phyloP scores from a whole-genome alignment of 2,329 filamentous ascomycete genomes.

The Fusarium virguliforme region DNA sequence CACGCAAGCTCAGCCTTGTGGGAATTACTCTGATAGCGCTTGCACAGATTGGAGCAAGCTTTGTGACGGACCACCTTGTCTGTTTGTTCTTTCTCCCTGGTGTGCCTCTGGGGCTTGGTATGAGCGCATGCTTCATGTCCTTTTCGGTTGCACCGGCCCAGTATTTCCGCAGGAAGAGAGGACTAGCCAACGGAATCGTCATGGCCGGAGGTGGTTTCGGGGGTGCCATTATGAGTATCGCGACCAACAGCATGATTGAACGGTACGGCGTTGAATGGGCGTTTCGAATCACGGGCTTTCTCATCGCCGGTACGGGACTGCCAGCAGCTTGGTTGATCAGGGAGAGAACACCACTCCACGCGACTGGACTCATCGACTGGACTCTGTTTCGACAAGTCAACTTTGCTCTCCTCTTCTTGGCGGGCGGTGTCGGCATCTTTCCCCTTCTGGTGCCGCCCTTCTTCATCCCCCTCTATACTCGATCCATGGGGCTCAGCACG shows the following conservation, averaged over 20 bases:
- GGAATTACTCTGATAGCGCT: slow-evolving; percentile 25
- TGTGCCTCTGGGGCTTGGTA: slow-evolving; percentile 49
- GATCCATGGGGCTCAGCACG: slow-evolving; percentile 69
- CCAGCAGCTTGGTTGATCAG: slow-evolving; percentile 70
- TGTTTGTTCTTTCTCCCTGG: slow-evolving; percentile 52
- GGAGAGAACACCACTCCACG: slow-evolving; percentile 56
- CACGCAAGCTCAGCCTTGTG: slow-evolving; percentile 25
- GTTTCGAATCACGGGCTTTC: slow-evolving; percentile 68
- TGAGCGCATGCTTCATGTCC: slow-evolving; percentile 52
- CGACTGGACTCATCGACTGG: slow-evolving; percentile 65
- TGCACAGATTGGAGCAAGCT: slow-evolving; percentile 34
- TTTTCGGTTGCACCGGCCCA: slow-evolving; percentile 58
- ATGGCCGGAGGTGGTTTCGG: slow-evolving; percentile 71
- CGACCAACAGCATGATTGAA: slow-evolving; percentile 64
- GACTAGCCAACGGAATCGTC: slow-evolving; percentile 70
- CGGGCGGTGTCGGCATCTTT: slow-evolving; percentile 71
- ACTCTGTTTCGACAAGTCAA: slow-evolving; percentile 67
- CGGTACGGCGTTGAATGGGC: slow-evolving; percentile 66
- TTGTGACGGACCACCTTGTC: slow-evolving; percentile 45
- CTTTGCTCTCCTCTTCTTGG: slow-evolving; percentile 69
- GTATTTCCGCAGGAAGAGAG: slow-evolving; percentile 69
- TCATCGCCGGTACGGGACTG: slow-evolving; percentile 68
- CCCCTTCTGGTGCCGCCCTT: slow-evolving; percentile 74
- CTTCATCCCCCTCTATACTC: slow-evolving; percentile 71
- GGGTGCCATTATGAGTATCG: slow-evolving; percentile 68